These are phyloP conservation scores for Saccharomyces hybrid DNA, from an alignment of 1,139 yeast species.

Conservation along the genomic window DNA sequence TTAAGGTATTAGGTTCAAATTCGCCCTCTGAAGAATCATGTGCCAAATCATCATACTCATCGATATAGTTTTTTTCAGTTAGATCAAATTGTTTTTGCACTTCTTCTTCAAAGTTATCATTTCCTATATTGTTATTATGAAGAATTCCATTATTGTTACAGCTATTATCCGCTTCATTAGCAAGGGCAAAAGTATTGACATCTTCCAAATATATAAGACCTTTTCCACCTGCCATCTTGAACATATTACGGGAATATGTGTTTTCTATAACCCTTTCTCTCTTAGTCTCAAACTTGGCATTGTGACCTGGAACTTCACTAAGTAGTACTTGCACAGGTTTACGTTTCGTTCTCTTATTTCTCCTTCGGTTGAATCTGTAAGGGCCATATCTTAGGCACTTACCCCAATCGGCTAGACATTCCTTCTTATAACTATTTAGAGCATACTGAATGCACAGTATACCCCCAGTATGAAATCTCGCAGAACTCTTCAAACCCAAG, in stretches of 20 bases:
- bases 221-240: conserved; percentile 13
- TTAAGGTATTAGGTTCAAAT: background rate
- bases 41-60: background rate
- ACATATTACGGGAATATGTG: conserved; percentile 19
- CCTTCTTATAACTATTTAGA: conserved; percentile 14
- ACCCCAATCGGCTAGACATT: conserved; percentile 25
- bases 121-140: background rate
- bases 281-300: conserved; percentile 16
- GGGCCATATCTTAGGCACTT: conserved; percentile 22
- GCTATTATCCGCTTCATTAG: conserved; percentile 5
- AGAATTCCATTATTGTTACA: background rate
- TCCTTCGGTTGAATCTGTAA: conserved; percentile 13
- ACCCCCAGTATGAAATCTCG: conserved; percentile 21
- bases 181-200: conserved; percentile 6
- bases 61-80: background rate
- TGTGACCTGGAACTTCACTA: conserved; percentile 11
- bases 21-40: conserved; percentile 1
- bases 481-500: conserved; percentile 20
- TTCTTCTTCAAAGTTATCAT: conserved; percentile 1
- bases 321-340: conserved; percentile 17
- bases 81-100: conserved; percentile 7
- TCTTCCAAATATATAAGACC: conserved; percentile 25
- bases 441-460: conserved; percentile 16
- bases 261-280: conserved; percentile 17
- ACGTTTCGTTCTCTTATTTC: conserved; percentile 17